Percentiles rank a stretch among this genome's conserved stretches.
These are phyloP conservation scores for Kluyveromyces starmeri DNA, from an alignment of 805 yeast genomes.

Conservation along the genomic window DNA sequence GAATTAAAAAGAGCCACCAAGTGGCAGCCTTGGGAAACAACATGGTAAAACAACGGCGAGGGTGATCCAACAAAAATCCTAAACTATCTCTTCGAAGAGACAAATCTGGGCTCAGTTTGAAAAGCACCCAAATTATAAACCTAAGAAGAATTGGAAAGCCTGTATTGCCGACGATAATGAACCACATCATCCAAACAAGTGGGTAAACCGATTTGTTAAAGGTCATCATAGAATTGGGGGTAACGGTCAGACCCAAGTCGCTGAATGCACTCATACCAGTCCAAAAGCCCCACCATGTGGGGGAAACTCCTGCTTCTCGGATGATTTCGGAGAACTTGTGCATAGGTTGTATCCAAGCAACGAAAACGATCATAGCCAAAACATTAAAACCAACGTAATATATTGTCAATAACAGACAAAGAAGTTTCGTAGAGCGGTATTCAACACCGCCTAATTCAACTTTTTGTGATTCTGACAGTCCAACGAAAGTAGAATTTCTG, in stretches of 20 bases:
- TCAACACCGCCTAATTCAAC: slow-evolving; percentile 97
- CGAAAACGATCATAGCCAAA: slow-evolving; percentile 40
- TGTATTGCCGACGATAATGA: slow-evolving; percentile 87
- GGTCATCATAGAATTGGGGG: slow-evolving; percentile 68
- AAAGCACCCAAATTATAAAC: slow-evolving; percentile 71
- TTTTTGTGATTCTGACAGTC: slow-evolving; percentile 71
- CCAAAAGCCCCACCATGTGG: slow-evolving; percentile 93
- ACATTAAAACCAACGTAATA: slow-evolving; percentile 77
- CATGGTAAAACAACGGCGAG: slow-evolving; percentile 91
- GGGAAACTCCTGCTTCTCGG: slow-evolving; percentile 50
- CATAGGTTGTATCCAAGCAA: slow-evolving; percentile 51
- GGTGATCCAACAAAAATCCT: slow-evolving; percentile 85
- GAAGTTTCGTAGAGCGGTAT: slow-evolving; percentile 75
- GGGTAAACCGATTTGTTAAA: slow-evolving; percentile 60
- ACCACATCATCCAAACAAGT: slow-evolving; percentile 52
- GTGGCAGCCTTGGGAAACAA: slow-evolving; percentile 90
- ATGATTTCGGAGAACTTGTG: slow-evolving; percentile 37
- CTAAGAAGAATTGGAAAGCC: slow-evolving; percentile 85
- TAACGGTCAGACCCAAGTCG: slow-evolving; percentile 77
- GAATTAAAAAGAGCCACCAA: slow-evolving; percentile 81
- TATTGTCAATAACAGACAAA: slow-evolving; percentile 51
- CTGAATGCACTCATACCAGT: slow-evolving; percentile 72
- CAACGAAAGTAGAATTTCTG: slow-evolving; percentile 84
- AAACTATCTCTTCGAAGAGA: slow-evolving; percentile 64
- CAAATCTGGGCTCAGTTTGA: slow-evolving; percentile 55